A percentile compares a stretch with the other conserved stretches of the same genome.
These are phyloP conservation scores for Agastache rugosa DNA, from an alignment of 257 asterid genomes.

Conservation along the genomic window DNA sequence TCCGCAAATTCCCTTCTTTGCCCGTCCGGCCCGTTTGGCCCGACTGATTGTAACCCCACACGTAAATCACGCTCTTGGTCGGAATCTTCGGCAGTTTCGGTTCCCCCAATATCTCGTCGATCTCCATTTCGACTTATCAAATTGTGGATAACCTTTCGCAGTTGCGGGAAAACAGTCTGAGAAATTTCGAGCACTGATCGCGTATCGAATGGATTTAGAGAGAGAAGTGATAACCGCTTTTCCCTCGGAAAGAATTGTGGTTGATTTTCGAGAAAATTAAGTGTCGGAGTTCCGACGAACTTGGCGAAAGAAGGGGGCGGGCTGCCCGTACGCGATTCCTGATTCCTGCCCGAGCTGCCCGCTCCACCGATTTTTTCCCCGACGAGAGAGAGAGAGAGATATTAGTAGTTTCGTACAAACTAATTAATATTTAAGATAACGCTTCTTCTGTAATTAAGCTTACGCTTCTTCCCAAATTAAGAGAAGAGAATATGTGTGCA, in stretches of 20 bases:
- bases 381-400: neutral
- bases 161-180: neutral
- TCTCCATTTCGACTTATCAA: slow-evolving; percentile 56
- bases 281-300: slow-evolving; percentile 35
- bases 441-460: too few species aligned
- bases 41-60: slow-evolving; percentile 90
- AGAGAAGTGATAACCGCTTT: neutral
- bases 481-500: too few species aligned
- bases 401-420: neutral
- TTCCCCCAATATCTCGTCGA: slow-evolving; percentile 81
- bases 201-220: slow-evolving; percentile 26
- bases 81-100: slow-evolving; percentile 53
- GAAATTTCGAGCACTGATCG: slow-evolving; percentile 16
- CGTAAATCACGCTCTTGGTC: slow-evolving; percentile 85
- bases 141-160: slow-evolving; percentile 21
- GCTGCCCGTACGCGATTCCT: slow-evolving; percentile 28
- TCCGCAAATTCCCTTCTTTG: slow-evolving; percentile 61
- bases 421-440: too few species aligned
- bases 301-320: slow-evolving; percentile 39
- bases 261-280: slow-evolving; percentile 15
- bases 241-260: slow-evolving; percentile 8
- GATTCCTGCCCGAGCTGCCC: slow-evolving; percentile 48
- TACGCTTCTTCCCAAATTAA: too few species aligned
- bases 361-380: slow-evolving; percentile 31
- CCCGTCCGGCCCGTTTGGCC: slow-evolving; percentile 90